Percentiles rank a stretch among this genome's conserved stretches.
phyloP scores from a whole-genome alignment of 257 asterid species.

The Solanum megistacrolobum region DNA sequence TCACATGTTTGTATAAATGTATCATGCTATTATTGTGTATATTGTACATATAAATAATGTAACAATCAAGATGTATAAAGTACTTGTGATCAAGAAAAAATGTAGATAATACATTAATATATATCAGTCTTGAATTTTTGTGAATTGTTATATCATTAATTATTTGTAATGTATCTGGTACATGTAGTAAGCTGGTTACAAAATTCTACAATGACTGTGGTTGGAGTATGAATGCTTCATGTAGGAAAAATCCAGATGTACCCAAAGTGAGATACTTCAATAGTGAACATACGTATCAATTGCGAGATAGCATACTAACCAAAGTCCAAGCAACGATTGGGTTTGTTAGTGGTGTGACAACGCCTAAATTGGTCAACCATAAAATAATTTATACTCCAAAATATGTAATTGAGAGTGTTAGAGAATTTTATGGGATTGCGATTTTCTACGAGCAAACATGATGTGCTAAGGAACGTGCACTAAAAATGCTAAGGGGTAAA shows the following conservation, averaged over 20 bases:
- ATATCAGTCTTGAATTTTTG: neutral
- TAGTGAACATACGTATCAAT: too few relatives aligned
- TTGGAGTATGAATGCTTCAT: too few relatives aligned
- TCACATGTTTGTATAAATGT: neutral
- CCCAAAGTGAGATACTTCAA: too few relatives aligned
- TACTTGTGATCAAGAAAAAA: neutral
- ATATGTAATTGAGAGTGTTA: neutral
- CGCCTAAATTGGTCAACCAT: too few relatives aligned
- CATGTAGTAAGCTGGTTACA: neutral
- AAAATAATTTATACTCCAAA: too few relatives aligned
- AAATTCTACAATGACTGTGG: too few relatives aligned
- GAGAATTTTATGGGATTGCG: neutral
- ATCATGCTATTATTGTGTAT: neutral
- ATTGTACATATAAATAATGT: neutral
- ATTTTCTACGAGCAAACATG: neutral
- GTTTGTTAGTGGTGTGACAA: too few relatives aligned
- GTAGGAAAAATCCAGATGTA: too few relatives aligned
- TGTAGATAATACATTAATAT: neutral
- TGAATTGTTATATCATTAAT: neutral
- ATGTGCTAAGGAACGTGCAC: neutral
- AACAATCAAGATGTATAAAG: neutral
- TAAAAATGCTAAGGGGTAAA: neutral
- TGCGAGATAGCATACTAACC: too few relatives aligned
- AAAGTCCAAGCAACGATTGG: too few relatives aligned
- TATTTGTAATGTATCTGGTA: neutral